Base-by-base conservation (phyloP, 352 stramenopile species). In the Peronospora belbahrii region DNA sequence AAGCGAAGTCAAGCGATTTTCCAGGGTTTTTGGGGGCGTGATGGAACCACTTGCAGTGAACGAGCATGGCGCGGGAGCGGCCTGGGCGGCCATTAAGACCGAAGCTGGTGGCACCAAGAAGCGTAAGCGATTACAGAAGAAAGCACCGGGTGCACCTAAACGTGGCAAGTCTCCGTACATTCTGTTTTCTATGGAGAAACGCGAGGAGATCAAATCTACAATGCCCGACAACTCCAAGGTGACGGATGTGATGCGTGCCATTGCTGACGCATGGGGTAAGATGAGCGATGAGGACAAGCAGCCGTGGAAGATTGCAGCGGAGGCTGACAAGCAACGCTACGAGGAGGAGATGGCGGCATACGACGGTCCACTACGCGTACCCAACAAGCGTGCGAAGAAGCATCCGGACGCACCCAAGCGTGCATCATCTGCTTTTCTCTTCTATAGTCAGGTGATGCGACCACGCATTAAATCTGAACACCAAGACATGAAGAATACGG, bases 381-480 rank as follows among this genome's bases (percentile, higher is more conserved):
- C 79, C 10, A 95, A 95, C 52, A 98, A 98, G 65, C 75, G 91
- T 38, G 87, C 87, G 6, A 97, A 97, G 77, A 97, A 97, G 59
- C 78, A 97, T 67, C 87, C 89, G 32, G 76, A 95, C 37, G 92
- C 92, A 4, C 91, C 94, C 4, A 97, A 97, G 64, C 82, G 93
- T 22, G 88, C 93, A 5, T 97, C 94, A 56, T 96, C 83, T 22
- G 88, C 94, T 14, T 98, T 97, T 56, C 70, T 97, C 6, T 97
- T 95, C 65, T 97, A 96, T 62, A 93, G 83, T 30, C 78, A 96
- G 45, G 83, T 89, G 15, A 95, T 95, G 67, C 73, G 90, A 11
- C 67, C 79, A 20, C 59, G 77, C 19, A 89, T 97, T 35, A 97
- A 97, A 64, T 61, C 77, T 2, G 77, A 96, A 41, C 84, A 97